phyloP scores from a whole-genome alignment of 176 grass and related monocot genomes.

The Oryza coarctata region DNA sequence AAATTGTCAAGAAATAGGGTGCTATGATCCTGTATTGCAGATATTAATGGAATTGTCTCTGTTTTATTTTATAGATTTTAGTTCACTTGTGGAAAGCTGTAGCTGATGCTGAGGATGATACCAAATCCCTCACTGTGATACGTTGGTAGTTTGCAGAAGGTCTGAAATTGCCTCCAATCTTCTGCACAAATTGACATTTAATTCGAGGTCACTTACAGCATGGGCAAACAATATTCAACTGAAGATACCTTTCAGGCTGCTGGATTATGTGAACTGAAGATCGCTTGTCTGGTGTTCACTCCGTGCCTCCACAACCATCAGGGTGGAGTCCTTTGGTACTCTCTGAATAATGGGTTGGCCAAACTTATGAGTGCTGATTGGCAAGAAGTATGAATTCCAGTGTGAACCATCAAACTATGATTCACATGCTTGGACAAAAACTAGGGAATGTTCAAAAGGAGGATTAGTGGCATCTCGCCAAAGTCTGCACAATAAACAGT shows the following conservation, averaged over 20 bases:
- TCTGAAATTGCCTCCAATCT: conserved; percentile 8
- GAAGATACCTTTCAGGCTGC: background rate
- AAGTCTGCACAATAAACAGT: background rate
- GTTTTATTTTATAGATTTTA: conserved; percentile 23
- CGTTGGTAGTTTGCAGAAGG: background rate
- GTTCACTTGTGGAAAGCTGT: background rate
- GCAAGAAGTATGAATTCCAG: background rate
- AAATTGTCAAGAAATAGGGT: background rate
- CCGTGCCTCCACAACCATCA: background rate
- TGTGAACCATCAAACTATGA: background rate
- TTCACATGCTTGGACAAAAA: background rate
- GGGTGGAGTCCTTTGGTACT: background rate
- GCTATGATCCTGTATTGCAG: background rate
- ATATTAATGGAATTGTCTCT: background rate
- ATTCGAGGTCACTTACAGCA: background rate
- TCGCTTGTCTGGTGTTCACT: background rate
- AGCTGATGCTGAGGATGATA: conserved; percentile 13
- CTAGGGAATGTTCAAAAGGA: background rate
- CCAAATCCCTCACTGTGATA: background rate
- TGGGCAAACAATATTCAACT: background rate
- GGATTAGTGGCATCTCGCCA: background rate
- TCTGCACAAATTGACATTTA: background rate
- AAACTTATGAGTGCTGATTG: background rate
- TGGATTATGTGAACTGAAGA: background rate
- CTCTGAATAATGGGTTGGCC: background rate